These are phyloP conservation scores for Closterium sp. DNA, from an alignment of 139 green algal species.

Conservation along the genomic window DNA sequence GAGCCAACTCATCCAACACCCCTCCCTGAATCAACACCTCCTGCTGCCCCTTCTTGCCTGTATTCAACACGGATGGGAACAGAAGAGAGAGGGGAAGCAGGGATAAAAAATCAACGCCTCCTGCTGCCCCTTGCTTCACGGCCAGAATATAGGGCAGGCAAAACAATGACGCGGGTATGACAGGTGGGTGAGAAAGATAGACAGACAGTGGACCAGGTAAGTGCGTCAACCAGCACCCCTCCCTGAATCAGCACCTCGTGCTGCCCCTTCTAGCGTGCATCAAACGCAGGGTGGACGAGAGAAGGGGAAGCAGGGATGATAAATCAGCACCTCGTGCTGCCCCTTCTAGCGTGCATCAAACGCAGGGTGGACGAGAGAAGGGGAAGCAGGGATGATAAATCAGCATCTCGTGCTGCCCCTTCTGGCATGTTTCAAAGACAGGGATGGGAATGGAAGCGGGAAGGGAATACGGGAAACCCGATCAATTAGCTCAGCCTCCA, in stretches of 20 bases:
- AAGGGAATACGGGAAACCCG: not conserved
- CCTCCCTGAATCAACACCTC: conserved; percentile 50
- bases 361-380: not conserved
- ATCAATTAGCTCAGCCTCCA: not conserved
- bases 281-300: not conserved
- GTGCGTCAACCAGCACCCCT: too few relatives aligned
- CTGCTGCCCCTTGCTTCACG: too few relatives aligned
- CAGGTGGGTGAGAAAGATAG: too few relatives aligned
- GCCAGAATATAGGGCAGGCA: too few relatives aligned
- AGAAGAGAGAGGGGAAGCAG: not conserved
- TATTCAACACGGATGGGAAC: not conserved
- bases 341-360: not conserved
- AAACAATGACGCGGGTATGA: too few relatives aligned
- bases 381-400: not conserved
- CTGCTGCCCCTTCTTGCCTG: conserved; percentile 46
- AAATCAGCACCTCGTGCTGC: too few relatives aligned
- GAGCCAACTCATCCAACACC: conserved; percentile 43
- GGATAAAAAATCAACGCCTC: too few relatives aligned
- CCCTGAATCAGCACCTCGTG: too few relatives aligned
- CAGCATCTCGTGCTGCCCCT: not conserved
- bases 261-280: not conserved
- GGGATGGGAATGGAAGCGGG: not conserved
- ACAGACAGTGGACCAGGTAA: too few relatives aligned
- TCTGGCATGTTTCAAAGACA: not conserved
- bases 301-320: too few relatives aligned